Percentiles rank a stretch among this genome's conserved stretches.
Evolutionary conservation across 148 eudicot species (phyloP).

Genomic region (Fagopyrum esculentum): DNA sequence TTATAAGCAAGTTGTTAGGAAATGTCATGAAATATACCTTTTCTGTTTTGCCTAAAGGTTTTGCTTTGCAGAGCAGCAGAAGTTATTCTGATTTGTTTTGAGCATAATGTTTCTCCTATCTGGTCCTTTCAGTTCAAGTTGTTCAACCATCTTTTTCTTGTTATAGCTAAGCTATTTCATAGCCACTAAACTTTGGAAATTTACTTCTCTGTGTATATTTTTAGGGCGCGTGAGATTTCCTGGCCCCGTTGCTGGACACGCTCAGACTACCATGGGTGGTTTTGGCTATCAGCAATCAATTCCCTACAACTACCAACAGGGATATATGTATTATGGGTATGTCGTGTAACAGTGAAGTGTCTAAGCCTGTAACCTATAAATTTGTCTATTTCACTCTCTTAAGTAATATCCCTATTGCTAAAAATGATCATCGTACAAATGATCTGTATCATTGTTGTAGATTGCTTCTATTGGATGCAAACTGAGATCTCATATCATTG

Average conservation of each 20-base stretch:
- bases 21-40: not conserved
- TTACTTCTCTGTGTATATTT: conserved; percentile 12
- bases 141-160: not conserved
- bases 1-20: not conserved
- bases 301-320: conserved; percentile 72
- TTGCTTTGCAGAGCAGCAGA: not conserved
- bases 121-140: not conserved
- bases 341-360: conserved; percentile 11
- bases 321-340: conserved; percentile 72
- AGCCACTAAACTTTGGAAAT: not conserved
- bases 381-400: not conserved
- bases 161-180: not conserved
- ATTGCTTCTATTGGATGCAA: conserved; percentile 1
- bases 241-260: conserved; percentile 50
- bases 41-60: not conserved
- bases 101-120: not conserved
- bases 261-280: conserved; percentile 56
- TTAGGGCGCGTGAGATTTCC: conserved; percentile 70
- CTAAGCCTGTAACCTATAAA: not conserved
- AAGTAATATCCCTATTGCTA: not conserved
- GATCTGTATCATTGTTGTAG: not conserved
- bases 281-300: conserved; percentile 81
- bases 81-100: not conserved
- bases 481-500: not conserved
- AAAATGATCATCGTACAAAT: not conserved